Evolutionary conservation across 2,329 filamentous ascomycete genomes (phyloP), one percentile per base, ranked within the genome.

Genomic region (Colletotrichum acutatum): DNA sequence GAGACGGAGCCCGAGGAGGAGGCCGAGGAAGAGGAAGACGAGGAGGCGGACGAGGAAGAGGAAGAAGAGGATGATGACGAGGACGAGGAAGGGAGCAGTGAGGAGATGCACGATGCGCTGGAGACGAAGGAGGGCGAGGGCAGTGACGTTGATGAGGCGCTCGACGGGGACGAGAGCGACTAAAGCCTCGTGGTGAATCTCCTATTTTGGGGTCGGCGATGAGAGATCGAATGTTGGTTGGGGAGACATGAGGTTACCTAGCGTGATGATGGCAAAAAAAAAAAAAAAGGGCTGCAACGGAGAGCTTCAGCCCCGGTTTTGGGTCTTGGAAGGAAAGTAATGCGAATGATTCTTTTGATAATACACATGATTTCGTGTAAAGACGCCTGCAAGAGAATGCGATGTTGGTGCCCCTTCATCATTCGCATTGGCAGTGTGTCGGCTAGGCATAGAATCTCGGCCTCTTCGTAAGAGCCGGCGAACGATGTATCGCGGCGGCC

Each of bases 111-210:
- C 53, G 88, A 89, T 63, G 85, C 86, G 5, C 83, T 84, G 11
- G 88, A 88, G 49, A 87, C 88, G 59, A 85, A 85, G 66, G 83
- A 84, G 22, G 84, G 84, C 30, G 86, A 86, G 4, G 84, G 85
- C 2, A 88, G 84, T 26, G 84, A 85, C 1, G 88, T 85, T 30
- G 90, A 92, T 70, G 91, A 93, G 75, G 91, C 90, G 14, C 80
- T 92, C 71, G 90, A 91, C 75, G 90, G 88, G 12, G 87, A 89
- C 64, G 90, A 91, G 74, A 91, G 89, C 76, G 89, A 90, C 68
- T 90, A 79, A 42, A 16, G 34, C 16, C 42, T 46, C 19, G 19
- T 46, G 32, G 24, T 42, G 3, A 8, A n/a, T 14, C 37, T 54
- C 32, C 24, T 32, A 16, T 63, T n/a, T 34, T 26, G n/a, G 24